These are phyloP conservation scores for Brassica rapa DNA, from an alignment of 345 rosid species.

Conservation along the genomic window DNA sequence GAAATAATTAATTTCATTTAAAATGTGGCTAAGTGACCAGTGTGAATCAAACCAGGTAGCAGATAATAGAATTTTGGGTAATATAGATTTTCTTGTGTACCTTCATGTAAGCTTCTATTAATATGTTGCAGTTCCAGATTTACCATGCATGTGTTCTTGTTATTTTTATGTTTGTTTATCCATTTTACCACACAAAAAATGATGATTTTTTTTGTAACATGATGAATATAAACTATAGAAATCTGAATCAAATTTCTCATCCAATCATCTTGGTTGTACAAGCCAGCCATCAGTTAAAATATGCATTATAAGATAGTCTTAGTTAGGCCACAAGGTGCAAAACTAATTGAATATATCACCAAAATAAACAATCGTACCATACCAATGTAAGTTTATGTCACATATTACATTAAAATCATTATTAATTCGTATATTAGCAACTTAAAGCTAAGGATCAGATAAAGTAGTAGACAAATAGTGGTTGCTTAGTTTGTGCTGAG, in stretches of 20 bases:
- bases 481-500: constrained; percentile 32
- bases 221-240: not conserved
- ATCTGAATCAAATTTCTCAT: not conserved
- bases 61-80: not conserved
- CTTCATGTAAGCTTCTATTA: not conserved
- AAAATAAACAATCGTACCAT: not conserved
- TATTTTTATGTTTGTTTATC: not conserved
- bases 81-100: not conserved
- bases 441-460: not conserved
- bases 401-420: not conserved
- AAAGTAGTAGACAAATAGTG: constrained; percentile 1
- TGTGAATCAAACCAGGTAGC: no score
- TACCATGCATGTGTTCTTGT: not conserved
- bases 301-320: not conserved
- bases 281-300: not conserved
- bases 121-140: not conserved
- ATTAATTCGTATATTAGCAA: not conserved
- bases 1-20: no score
- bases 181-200: not conserved
- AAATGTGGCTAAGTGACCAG: no score
- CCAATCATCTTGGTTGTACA: constrained; percentile 2
- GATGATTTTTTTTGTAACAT: not conserved
- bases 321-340: not conserved
- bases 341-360: not conserved
- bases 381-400: not conserved